Evolutionary conservation across 176 grass and related monocot genomes (phyloP).

Genomic region (Saccharum officinarum): DNA sequence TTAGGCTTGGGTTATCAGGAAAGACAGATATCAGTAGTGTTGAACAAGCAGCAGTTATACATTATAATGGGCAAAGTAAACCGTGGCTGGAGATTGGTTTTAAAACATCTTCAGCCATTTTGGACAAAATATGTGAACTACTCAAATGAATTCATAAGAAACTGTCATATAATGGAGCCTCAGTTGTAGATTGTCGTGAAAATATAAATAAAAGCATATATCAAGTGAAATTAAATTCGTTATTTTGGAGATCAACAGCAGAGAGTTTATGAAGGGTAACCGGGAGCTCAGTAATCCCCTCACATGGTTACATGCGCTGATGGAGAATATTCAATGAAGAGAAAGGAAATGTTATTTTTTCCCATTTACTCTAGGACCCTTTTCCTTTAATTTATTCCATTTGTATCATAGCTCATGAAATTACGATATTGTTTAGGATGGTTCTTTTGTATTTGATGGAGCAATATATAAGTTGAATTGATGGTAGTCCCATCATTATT

Average conservation of each 20-base stretch:
- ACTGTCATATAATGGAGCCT: conserved; percentile 92
- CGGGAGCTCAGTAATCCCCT: conserved; percentile 24
- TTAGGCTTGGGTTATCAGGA: conserved; percentile 97
- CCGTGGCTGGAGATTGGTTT: conserved; percentile 95
- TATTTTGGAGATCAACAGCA: conserved; percentile 50
- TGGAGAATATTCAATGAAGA: conserved; percentile 43
- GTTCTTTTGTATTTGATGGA: conserved; percentile 56
- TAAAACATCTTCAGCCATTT: conserved; percentile 87
- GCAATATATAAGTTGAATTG: conserved; percentile 53
- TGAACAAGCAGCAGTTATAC: conserved; percentile 85
- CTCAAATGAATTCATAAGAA: conserved; percentile 86
- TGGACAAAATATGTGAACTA: conserved; percentile 96
- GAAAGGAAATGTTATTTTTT: conserved; percentile 45
- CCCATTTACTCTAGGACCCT: conserved; percentile 42
- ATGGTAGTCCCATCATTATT: conserved; percentile 44
- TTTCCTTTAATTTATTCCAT: conserved; percentile 56
- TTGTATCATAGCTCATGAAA: conserved; percentile 77
- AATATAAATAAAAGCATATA: conserved; percentile 48
- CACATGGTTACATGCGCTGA: conserved; percentile 25
- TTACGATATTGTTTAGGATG: conserved; percentile 47
- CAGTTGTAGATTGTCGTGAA: conserved; percentile 54
- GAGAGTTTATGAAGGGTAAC: conserved; percentile 31
- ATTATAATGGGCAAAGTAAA: conserved; percentile 94
- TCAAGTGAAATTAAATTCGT: conserved; percentile 65
- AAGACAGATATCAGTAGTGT: conserved; percentile 75